These are phyloP conservation scores for Chaetothyriales sp. DNA, from an alignment of 2,329 filamentous ascomycete genomes.

Conservation along the genomic window DNA sequence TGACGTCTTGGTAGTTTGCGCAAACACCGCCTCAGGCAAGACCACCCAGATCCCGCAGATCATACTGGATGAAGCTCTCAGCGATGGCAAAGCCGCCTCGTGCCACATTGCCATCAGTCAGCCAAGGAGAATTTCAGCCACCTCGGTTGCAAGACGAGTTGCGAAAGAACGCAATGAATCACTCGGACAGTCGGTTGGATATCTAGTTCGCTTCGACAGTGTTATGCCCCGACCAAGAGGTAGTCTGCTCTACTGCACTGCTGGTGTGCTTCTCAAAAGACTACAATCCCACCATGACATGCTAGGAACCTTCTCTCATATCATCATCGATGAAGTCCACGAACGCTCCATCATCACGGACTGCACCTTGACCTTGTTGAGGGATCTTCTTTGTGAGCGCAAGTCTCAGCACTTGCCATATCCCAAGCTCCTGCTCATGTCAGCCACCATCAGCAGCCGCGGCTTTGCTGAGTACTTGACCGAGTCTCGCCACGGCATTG, in stretches of 20 bases:
- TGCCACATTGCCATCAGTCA: slow-evolving; percentile 96
- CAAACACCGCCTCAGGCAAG: slow-evolving; percentile 93
- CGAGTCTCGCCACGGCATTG: slow-evolving; percentile 25
- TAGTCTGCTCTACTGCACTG: slow-evolving; percentile 56
- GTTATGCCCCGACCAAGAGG: slow-evolving; percentile 68
- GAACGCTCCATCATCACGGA: slow-evolving; percentile 93
- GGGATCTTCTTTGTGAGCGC: slow-evolving; percentile 60
- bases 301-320: slow-evolving; percentile 56
- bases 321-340: slow-evolving; percentile 85
- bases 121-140: slow-evolving; percentile 85
- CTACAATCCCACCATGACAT: slow-evolving; percentile 77
- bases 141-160: slow-evolving; percentile 81
- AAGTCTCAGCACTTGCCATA: slow-evolving; percentile 38
- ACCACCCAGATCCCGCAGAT: slow-evolving; percentile 95
- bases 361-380: slow-evolving; percentile 82
- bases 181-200: slow-evolving; percentile 71
- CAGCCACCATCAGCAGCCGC: slow-evolving; percentile 85
- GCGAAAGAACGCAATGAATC: slow-evolving; percentile 87
- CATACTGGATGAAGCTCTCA: slow-evolving; percentile 75
- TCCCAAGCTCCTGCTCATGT: slow-evolving; percentile 91
- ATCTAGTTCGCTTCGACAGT: slow-evolving; percentile 82
- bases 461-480: slow-evolving; percentile 73
- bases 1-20: slow-evolving; percentile 83
- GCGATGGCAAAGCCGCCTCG: slow-evolving; percentile 47
- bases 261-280: slow-evolving; percentile 89